These are phyloP conservation scores for Quercus parvula DNA, from an alignment of 306 rosid genomes.

Conservation along the genomic window DNA sequence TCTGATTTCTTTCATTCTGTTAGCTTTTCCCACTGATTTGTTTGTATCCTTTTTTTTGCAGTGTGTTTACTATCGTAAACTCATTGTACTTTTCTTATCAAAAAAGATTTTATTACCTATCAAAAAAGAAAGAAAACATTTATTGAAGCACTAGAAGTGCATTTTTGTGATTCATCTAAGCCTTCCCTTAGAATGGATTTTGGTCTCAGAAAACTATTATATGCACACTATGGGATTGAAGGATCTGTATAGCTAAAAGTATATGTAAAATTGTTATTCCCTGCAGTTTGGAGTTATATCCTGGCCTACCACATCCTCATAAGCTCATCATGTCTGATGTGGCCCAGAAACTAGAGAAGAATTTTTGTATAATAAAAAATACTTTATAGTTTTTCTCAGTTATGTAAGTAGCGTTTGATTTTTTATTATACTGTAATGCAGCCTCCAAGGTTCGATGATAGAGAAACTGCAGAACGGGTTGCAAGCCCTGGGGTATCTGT, in stretches of 20 bases:
- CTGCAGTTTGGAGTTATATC: not conserved
- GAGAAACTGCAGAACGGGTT: conserved; percentile 87
- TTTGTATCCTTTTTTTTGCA: too few relatives aligned
- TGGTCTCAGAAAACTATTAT: not conserved
- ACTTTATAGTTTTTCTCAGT: conserved; percentile 3
- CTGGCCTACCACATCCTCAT: not conserved
- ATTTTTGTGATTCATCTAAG: not conserved
- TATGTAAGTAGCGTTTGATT: not conserved
- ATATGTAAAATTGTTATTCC: not conserved
- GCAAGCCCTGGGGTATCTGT: conserved; percentile 80
- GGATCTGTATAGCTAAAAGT: not conserved
- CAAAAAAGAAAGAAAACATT: not conserved
- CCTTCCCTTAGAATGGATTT: not conserved
- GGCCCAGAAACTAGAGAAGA: conserved; percentile 5
- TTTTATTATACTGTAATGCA: conserved; percentile 32
- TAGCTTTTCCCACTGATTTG: too few relatives aligned
- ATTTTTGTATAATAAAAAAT: not conserved
- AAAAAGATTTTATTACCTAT: too few relatives aligned
- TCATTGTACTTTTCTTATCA: too few relatives aligned
- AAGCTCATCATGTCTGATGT: not conserved
- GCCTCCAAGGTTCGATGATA: conserved; percentile 94
- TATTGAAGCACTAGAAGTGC: not conserved
- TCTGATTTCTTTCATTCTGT: too few relatives aligned
- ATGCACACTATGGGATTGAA: not conserved
- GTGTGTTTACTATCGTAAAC: too few relatives aligned